Evolutionary conservation across 345 rosid species (phyloP).

Genomic region (Carallia brachiata): DNA sequence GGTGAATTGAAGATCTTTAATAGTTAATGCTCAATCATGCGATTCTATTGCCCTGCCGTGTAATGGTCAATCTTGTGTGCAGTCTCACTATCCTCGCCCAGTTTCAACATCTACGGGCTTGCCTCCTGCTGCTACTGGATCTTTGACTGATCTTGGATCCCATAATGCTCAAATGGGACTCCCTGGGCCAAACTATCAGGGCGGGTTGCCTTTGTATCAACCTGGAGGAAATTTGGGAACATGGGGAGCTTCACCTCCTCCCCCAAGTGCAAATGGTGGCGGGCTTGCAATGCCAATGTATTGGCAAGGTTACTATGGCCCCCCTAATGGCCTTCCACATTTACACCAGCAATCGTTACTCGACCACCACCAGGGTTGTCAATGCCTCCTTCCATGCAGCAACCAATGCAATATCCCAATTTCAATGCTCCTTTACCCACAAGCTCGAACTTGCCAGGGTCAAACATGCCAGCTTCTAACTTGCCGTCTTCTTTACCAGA

Average conservation of each 20-base stretch:
- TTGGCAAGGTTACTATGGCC: slow-evolving; percentile 86
- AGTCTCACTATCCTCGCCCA: slow-evolving; percentile 87
- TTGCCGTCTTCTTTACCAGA: slow-evolving; percentile 26
- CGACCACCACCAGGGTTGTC: slow-evolving; percentile 73
- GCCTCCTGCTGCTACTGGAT: slow-evolving; percentile 56
- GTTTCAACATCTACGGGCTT: slow-evolving; percentile 53
- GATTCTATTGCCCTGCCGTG: background rate
- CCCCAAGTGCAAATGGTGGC: slow-evolving; percentile 53
- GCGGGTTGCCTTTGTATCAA: slow-evolving; percentile 72
- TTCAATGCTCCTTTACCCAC: slow-evolving; percentile 52
- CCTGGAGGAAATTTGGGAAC: slow-evolving; percentile 79
- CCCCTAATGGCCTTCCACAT: slow-evolving; percentile 77
- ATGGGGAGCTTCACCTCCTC: slow-evolving; percentile 76
- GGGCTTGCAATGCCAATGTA: slow-evolving; percentile 83
- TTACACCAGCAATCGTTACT: slow-evolving; percentile 78
- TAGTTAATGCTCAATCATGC: slow-evolving; percentile 6
- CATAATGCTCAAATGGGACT: slow-evolving; percentile 57
- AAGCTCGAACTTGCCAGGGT: slow-evolving; percentile 7
- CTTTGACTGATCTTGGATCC: slow-evolving; percentile 52
- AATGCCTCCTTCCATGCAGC: slow-evolving; percentile 66
- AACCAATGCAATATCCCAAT: slow-evolving; percentile 70
- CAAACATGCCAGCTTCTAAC: background rate
- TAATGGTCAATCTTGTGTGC: slow-evolving; percentile 26
- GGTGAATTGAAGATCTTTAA: slow-evolving; percentile 36
- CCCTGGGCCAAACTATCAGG: slow-evolving; percentile 65